phyloP scores from a whole-genome alignment of 768 basidiomycete species.

The Mycena vulgaris region DNA sequence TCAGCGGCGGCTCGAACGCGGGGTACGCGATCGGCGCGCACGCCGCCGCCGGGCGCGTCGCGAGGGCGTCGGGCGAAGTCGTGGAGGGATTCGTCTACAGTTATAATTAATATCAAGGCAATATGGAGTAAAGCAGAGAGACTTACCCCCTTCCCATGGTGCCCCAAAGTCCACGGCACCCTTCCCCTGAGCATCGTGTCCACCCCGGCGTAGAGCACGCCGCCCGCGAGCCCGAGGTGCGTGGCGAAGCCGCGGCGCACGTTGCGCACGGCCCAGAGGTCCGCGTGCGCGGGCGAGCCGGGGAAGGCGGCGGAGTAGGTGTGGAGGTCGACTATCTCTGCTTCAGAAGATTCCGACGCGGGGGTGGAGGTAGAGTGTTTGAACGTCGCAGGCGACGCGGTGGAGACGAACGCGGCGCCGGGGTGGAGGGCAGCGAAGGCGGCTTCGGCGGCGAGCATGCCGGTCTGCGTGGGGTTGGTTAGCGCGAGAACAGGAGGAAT shows the following conservation, averaged over 20 bases:
- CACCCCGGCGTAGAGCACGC: constrained; percentile 89
- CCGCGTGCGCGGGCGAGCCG: constrained; percentile 87
- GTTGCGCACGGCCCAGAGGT: constrained; percentile 93
- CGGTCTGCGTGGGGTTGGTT: constrained; percentile 66
- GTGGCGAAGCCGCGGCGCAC: constrained; percentile 91
- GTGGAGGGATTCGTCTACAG: constrained; percentile 33
- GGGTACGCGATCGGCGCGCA: constrained; percentile 90
- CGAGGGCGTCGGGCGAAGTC: constrained; percentile 70
- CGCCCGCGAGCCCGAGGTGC: constrained; percentile 86
- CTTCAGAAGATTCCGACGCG: background rate
- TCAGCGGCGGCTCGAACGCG: constrained; percentile 87
- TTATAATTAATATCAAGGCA: too few species aligned
- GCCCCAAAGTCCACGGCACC: constrained; percentile 93
- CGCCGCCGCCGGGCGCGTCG: constrained; percentile 77
- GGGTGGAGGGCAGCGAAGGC: constrained; percentile 75
- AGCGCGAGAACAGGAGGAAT: background rate
- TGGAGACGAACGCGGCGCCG: constrained; percentile 18
- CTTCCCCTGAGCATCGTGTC: constrained; percentile 90
- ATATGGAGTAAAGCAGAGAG: background rate
- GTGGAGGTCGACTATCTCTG: constrained; percentile 6
- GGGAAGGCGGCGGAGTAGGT: constrained; percentile 79
- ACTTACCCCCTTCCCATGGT: constrained; percentile 48
- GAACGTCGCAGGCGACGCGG: constrained; percentile 25
- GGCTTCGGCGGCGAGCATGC: constrained; percentile 96
- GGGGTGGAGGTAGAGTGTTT: constrained; percentile 23